Evolutionary conservation across 202 grass and related monocot species (phyloP).

Genomic region (Saccharum hybrid): DNA sequence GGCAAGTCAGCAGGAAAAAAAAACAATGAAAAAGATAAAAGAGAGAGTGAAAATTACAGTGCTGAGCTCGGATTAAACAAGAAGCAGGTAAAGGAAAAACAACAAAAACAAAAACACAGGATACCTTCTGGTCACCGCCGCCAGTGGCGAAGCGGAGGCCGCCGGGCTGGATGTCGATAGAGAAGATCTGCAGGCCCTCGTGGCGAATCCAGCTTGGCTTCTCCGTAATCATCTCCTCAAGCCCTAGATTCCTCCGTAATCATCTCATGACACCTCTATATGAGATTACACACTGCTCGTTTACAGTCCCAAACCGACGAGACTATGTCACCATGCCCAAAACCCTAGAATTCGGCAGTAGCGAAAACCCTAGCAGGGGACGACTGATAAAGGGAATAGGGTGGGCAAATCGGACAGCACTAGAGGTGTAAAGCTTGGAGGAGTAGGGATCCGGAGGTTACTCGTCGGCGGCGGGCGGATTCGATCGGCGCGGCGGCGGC

Average conservation of each 20-base stretch:
- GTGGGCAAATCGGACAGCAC: neutral
- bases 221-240: conserved; percentile 80
- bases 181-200: conserved; percentile 99
- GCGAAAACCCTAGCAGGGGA: neutral
- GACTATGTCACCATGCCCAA: conserved; percentile 50
- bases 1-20: neutral
- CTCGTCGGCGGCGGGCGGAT: neutral
- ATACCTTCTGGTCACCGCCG: conserved; percentile 96
- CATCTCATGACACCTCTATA: neutral
- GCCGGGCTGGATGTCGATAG: conserved; percentile 90
- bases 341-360: conserved; percentile 52
- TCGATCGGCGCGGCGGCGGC: conserved; percentile 25
- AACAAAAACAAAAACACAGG: neutral
- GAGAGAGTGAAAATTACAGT: neutral
- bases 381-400: neutral
- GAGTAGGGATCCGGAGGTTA: neutral
- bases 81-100: neutral
- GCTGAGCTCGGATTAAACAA: neutral
- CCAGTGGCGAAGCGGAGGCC: conserved; percentile 88
- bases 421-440: neutral
- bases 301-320: neutral
- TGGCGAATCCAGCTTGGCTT: conserved; percentile 94
- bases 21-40: neutral
- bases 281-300: neutral
- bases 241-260: neutral